phyloP scores from a whole-genome alignment of 176 grass and related monocot species.

The Tuctoria greenei region DNA sequence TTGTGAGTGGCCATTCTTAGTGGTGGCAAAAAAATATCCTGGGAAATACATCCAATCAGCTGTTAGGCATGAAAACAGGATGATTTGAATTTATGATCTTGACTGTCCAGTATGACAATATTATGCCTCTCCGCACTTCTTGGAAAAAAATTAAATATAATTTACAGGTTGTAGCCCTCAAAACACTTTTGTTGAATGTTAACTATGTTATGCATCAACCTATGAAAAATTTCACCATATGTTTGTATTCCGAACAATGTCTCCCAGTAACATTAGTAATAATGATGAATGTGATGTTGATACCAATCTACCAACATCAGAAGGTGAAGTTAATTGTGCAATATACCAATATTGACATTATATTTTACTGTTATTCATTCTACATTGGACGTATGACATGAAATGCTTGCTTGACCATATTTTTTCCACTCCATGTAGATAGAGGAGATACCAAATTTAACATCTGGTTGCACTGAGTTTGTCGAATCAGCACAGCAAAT shows the following conservation, averaged over 20 bases:
- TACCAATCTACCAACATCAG: conserved; percentile 1
- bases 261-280: conserved; percentile 10
- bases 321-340: not conserved
- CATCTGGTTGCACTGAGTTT: conserved; percentile 96
- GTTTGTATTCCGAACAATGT: not conserved
- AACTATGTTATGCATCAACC: not conserved
- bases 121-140: not conserved
- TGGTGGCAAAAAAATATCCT: too few species aligned
- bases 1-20: too few species aligned
- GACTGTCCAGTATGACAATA: not conserved
- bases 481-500: conserved; percentile 94
- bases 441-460: conserved; percentile 96
- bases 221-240: not conserved
- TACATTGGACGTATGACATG: not conserved
- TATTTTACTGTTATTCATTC: conserved; percentile 1
- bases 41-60: not conserved
- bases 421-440: conserved; percentile 59
- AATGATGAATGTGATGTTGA: not conserved
- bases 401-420: conserved; percentile 42
- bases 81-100: not conserved
- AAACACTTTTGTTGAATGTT: not conserved
- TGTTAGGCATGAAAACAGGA: not conserved
- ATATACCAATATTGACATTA: not conserved
- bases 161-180: not conserved
- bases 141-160: not conserved